These are phyloP conservation scores for Cordyceps tenuipes DNA, from an alignment of 2,329 filamentous ascomycete genomes.

Conservation along the genomic window DNA sequence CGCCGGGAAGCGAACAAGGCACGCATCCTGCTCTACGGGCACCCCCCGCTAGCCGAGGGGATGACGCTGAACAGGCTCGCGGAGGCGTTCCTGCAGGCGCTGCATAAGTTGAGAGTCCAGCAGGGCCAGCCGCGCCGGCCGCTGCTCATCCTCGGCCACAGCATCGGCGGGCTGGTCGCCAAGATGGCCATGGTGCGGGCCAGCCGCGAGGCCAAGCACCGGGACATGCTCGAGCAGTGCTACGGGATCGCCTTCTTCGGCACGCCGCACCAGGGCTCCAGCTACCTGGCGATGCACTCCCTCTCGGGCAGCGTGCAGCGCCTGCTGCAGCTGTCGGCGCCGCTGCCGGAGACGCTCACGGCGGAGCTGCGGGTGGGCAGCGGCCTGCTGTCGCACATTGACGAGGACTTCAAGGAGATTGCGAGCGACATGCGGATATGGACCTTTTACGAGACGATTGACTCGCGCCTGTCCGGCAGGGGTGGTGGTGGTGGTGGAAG, in stretches of 20 bases:
- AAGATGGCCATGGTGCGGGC: slow-evolving; percentile 48
- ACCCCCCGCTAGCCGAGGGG: slow-evolving; percentile 33
- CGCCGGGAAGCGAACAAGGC: slow-evolving; percentile 38
- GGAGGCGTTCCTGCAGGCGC: slow-evolving; percentile 36
- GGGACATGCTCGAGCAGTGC: slow-evolving; percentile 43
- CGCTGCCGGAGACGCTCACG: slow-evolving; percentile 42
- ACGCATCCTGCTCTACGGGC: slow-evolving; percentile 43
- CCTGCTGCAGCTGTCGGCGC: slow-evolving; percentile 41
- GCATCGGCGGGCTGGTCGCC: slow-evolving; percentile 51
- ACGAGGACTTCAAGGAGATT: slow-evolving; percentile 48
- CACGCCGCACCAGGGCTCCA: slow-evolving; percentile 55
- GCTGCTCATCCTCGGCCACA: slow-evolving; percentile 53
- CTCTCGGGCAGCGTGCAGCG: slow-evolving; percentile 46
- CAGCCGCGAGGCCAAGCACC: slow-evolving; percentile 28
- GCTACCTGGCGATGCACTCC: slow-evolving; percentile 50
- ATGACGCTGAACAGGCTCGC: slow-evolving; percentile 37
- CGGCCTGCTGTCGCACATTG: slow-evolving; percentile 37
- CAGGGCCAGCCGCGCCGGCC: slow-evolving; percentile 35
- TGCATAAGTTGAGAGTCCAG: slow-evolving; percentile 27
- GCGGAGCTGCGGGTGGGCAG: slow-evolving; percentile 43
- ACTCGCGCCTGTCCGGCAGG: slow-evolving; percentile 45
- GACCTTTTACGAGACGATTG: slow-evolving; percentile 56
- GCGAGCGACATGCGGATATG: slow-evolving; percentile 52
- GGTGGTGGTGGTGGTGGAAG: no score
- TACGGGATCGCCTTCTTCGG: slow-evolving; percentile 54